phyloP scores from a whole-genome alignment of 345 rosid genomes.

The Bruguiera gymnorhiza region DNA sequence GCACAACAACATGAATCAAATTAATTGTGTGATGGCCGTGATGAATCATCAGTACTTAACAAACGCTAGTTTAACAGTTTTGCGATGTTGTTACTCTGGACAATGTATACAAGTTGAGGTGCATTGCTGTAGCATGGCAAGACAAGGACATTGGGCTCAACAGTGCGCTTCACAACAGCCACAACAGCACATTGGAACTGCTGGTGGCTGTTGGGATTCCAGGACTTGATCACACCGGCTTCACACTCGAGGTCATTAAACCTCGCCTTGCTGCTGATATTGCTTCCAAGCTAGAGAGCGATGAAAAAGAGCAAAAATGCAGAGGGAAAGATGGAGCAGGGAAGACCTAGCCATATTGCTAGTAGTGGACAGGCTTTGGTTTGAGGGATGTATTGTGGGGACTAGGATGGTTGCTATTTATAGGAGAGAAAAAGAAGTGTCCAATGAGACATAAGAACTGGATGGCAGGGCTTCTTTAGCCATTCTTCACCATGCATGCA shows the following conservation, averaged over 20 bases:
- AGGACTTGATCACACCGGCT: constrained; percentile 54
- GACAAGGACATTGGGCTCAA: constrained; percentile 52
- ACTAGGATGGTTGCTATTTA: constrained; percentile 21
- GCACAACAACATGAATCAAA: no score
- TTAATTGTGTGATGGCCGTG: background rate
- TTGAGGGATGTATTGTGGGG: background rate
- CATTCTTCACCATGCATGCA: constrained; percentile 50
- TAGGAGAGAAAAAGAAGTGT: constrained; percentile 6
- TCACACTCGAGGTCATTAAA: constrained; percentile 46
- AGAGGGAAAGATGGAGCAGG: constrained; percentile 34
- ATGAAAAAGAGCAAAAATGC: constrained; percentile 39
- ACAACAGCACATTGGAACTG: constrained; percentile 64
- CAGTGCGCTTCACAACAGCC: constrained; percentile 37
- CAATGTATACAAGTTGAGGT: constrained; percentile 48
- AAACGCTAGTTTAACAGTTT: background rate
- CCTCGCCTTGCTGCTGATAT: constrained; percentile 27
- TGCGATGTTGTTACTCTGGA: constrained; percentile 33
- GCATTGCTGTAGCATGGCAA: constrained; percentile 46
- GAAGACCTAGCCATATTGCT: constrained; percentile 27
- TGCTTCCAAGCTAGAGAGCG: constrained; percentile 35
- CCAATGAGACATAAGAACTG: constrained; percentile 14
- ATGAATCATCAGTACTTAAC: background rate
- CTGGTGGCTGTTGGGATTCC: constrained; percentile 51
- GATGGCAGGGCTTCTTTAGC: background rate
- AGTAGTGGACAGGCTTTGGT: background rate